phyloP scores from a whole-genome alignment of 2,329 filamentous ascomycete genomes.

The Phyllosticta ampelicida region DNA sequence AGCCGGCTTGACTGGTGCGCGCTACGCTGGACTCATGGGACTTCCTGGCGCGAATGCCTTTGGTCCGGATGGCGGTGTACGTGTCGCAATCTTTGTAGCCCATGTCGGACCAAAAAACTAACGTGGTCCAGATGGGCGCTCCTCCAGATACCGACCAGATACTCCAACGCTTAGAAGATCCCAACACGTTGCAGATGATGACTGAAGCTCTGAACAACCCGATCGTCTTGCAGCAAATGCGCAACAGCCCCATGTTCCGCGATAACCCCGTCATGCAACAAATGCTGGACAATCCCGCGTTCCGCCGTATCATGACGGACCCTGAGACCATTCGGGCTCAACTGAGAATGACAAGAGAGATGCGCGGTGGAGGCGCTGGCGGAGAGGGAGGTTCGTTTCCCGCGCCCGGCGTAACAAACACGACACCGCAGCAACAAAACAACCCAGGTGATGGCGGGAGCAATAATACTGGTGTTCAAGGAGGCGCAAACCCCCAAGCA shows the following conservation, averaged over 20 bases:
- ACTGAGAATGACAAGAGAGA: slow-evolving; percentile 64
- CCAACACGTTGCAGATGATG: slow-evolving; percentile 75
- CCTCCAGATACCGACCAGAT: slow-evolving; percentile 73
- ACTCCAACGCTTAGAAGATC: slow-evolving; percentile 76
- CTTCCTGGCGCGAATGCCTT: slow-evolving; percentile 83
- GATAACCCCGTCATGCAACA: slow-evolving; percentile 81
- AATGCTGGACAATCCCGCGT: slow-evolving; percentile 77
- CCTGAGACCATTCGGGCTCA: slow-evolving; percentile 75
- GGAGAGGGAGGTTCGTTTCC: slow-evolving; percentile 53
- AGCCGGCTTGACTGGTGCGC: slow-evolving; percentile 79
- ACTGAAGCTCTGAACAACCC: slow-evolving; percentile 95
- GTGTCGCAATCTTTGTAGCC: slow-evolving; percentile 28
- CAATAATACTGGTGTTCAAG: slow-evolving; percentile 19
- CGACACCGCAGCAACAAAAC: slow-evolving; percentile 43
- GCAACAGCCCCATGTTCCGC: slow-evolving; percentile 58
- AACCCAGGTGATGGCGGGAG: slow-evolving; percentile 15
- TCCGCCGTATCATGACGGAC: slow-evolving; percentile 87
- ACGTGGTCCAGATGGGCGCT: slow-evolving; percentile 71
- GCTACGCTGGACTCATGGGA: slow-evolving; percentile 85
- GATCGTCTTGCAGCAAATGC: slow-evolving; percentile 76
- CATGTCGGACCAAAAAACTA: not conserved
- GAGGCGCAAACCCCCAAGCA: slow-evolving; percentile 18
- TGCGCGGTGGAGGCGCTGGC: slow-evolving; percentile 36
- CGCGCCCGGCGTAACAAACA: slow-evolving; percentile 84
- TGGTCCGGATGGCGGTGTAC: slow-evolving; percentile 85